Evolutionary conservation across 2,329 filamentous ascomycete genomes (phyloP), one percentile per base, ranked within the genome.

Genomic region (Xenosphaeropsis pyriputrescens): DNA sequence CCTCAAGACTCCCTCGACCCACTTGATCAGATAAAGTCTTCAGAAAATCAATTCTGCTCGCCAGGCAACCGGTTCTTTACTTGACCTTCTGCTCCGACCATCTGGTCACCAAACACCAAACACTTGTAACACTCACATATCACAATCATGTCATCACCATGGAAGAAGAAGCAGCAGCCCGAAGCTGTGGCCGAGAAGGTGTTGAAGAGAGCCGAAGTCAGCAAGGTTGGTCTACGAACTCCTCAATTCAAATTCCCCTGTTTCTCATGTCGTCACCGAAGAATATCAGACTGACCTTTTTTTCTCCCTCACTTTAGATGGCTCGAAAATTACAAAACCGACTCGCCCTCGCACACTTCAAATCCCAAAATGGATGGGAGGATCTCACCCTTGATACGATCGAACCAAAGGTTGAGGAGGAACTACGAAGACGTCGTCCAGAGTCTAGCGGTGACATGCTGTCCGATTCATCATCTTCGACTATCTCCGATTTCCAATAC

Each of bases 301-400:
- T n/a, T n/a, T n/a, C n/a, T n/a, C n/a, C n/a, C 22, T 26, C 22
- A 36, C 33, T 38, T 39, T 56, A 96, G 91, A 93, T 98, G 66
- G 91, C 88, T 50, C 73, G 89, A 57, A 83, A 82, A 53, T 69
- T 98, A 39, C 86, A 96, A 63, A 86, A 93, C 65, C 85, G 89
- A 45, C 76, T 98, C 42, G 89, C 91, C 41, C 75, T 96, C 46
- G 91, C 91, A 56, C 91, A 93, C 60, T 91, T 95, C 72, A 96
- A 96, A 65, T 86, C 91, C 48, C 86, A 93, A 62, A 82, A 93
- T 64, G 88, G 88, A 57, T 93, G 86, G 79, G 82, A 95, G 61
- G 84, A 91, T 59, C 72, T 93, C 56, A 84, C 81, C 45, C 74
- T 93, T 53, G 84, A 86, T 56, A 78, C 70, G 43, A 85, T 94